phyloP scores from a whole-genome alignment of 306 rosid species.

The Corylus heterophylla region DNA sequence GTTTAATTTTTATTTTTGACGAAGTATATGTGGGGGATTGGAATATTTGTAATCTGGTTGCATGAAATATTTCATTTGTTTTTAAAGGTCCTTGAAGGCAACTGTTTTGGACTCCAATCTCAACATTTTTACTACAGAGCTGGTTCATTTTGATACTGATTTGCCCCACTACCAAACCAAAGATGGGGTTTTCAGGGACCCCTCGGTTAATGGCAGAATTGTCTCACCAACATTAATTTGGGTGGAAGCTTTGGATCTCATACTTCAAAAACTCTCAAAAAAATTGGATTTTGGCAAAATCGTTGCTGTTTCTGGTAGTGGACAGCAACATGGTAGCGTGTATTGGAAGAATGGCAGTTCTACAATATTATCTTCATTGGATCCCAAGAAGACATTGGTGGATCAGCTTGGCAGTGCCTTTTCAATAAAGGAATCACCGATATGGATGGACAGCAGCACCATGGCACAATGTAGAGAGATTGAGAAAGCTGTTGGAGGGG shows the following conservation, averaged over 20 bases:
- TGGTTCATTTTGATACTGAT: conserved; percentile 77
- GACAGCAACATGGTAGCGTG: conserved; percentile 96
- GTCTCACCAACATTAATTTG: conserved; percentile 97
- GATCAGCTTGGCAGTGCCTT: conserved; percentile 70
- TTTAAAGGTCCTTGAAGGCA: conserved; percentile 85
- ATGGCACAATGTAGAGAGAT: conserved; percentile 72
- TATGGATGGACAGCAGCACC: conserved; percentile 98
- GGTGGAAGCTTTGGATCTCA: conserved; percentile 90
- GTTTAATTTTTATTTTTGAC: not conserved
- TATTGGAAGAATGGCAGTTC: conserved; percentile 87
- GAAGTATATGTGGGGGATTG: not conserved
- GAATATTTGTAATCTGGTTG: conserved; percentile 6
- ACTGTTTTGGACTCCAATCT: conserved; percentile 80
- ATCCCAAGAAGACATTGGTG: conserved; percentile 53
- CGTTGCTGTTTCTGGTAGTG: conserved; percentile 88
- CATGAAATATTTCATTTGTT: conserved; percentile 17
- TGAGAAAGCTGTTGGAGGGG: conserved; percentile 91
- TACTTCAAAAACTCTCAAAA: conserved; percentile 59
- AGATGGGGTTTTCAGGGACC: conserved; percentile 89
- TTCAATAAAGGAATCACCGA: conserved; percentile 64
- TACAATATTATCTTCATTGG: conserved; percentile 61
- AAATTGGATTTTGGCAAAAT: conserved; percentile 63
- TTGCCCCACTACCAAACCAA: conserved; percentile 84
- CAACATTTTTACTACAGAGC: conserved; percentile 65
- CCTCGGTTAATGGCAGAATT: conserved; percentile 65